These are phyloP conservation scores for Fonsecaea pugnacius DNA, from an alignment of 2,329 filamentous ascomycete genomes.

Conservation along the genomic window DNA sequence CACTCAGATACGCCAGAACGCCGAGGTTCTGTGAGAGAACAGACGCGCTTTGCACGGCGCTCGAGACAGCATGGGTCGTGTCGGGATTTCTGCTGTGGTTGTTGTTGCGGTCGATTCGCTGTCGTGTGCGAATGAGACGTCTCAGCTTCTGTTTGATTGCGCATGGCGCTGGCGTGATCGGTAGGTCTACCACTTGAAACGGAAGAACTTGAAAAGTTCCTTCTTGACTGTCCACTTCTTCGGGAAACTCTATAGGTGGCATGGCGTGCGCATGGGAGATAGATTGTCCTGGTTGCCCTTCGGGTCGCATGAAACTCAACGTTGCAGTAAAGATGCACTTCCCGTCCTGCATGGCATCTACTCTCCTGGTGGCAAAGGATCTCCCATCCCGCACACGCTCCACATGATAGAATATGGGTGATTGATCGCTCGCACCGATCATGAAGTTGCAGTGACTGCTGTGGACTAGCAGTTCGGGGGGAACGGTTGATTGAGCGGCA, in stretches of 20 bases:
- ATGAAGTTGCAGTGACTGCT: constrained; percentile 99
- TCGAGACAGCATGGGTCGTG: constrained; percentile 22
- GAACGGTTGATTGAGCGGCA: constrained; percentile 86
- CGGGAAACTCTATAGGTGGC: constrained; percentile 44
- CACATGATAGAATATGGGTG: constrained; percentile 94
- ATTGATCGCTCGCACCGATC: constrained; percentile 79
- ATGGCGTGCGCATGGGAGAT: constrained; percentile 42
- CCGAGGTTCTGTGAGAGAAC: constrained; percentile 56
- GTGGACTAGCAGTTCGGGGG: constrained; percentile 77
- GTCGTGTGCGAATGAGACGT: constrained; percentile 49
- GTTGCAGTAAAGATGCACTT: constrained; percentile 94
- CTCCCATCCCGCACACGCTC: constrained; percentile 89
- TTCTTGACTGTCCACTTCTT: constrained; percentile 41
- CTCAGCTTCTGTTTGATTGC: constrained; percentile 64
- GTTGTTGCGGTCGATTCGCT: constrained; percentile 50
- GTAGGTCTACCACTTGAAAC: constrained; percentile 53
- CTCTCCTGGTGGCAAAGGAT: constrained; percentile 87
- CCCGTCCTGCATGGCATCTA: constrained; percentile 90
- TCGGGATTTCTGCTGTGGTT: constrained; percentile 41
- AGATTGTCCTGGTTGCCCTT: constrained; percentile 67
- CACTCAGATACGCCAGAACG: constrained; percentile 89
- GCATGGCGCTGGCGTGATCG: constrained; percentile 40
- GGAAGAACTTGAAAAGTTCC: constrained; percentile 24
- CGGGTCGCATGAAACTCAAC: constrained; percentile 78
- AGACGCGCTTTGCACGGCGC: constrained; percentile 25